Base-by-base conservation (phyloP, 192 early-diverging fungal species). In the Thamnidium elegans region DNA sequence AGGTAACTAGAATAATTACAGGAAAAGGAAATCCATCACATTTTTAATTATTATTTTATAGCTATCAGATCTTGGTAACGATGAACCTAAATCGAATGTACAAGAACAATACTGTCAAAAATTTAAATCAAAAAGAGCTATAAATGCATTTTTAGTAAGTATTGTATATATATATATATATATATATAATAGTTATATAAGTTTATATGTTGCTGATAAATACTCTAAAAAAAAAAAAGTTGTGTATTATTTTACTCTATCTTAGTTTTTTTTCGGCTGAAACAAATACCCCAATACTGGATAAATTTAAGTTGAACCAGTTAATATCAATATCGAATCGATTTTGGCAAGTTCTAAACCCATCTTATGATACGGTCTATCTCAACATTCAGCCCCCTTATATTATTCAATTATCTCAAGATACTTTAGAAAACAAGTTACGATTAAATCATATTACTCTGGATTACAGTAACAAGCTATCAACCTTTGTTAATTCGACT, bases 41-140 rank as follows among this genome's bases (percentile, higher is more conserved):
- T n/a, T n/a, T n/a, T n/a, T n/a, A n/a, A n/a, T n/a, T n/a, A n/a
- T n/a, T n/a, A n/a, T n/a, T n/a, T n/a, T n/a, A n/a, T 44, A 74
- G 72, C 55, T 74, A 20, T 54, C 63, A 3, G 72, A 74, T 62
- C 48, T 74, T 7, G 63, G 32, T 19, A 58, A 74, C 42, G 26
- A 60, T 21, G 19, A 63, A 0, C 44, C 63, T 2, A 61, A 50
- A 36, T 46, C 47, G n/a, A 62, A 5, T 26, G 61, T 0, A 51
- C 1, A 23, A 32, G 4, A 58, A 52, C 30, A 51, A 30, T 20
- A 51, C 17, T 50, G 46, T 3, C 32, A 50, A 26, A 47, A 34
- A 20, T 7, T 13, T 19, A 47, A 62, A 19, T 20, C 48, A 17
- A 34, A n/a, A 31, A 30, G 47, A 50, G 61, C 44, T 8, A 47